Evolutionary conservation across 495 filamentous ascomycete species (phyloP), one percentile per base, ranked within the genome.

Genomic region (Tuber melanosporum): DNA sequence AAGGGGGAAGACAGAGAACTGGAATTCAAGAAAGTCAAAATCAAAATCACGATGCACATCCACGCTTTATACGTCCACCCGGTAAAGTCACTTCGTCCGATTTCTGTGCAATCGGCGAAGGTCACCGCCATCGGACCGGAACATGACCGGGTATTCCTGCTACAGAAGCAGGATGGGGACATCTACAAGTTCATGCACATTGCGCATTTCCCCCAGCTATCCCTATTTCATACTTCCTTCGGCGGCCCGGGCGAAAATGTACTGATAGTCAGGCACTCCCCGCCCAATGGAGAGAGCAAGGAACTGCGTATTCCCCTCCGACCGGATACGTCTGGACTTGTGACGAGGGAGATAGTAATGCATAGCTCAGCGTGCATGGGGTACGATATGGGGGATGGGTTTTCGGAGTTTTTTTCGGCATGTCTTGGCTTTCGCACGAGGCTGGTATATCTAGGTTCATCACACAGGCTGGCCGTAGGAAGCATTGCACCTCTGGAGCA

Each of bases 101-200:
- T 92, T 44, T 75, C 87, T 42, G 83, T 97, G 49, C 70, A 85
- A 4, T 81, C 86, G 32, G 88, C 91, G 17, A 77, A 85, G 10
- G 82, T 94, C 45, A 90, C 90, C 2, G 84, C 87, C n/a, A 87
- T 90, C 78, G 94, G 94, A 19, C 88, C 96, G 75, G 85, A 85
- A 47, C 88, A 93, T 84, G 94, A 98, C 85, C 90, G 94, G 14
- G 86, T 87, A 22, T 95, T 93, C 83, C 93, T 95, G 89, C 88
- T 97, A 36, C 87, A 92, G 74, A 89, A 90, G 75, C 85, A 73
- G 49, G 84, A 84, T 71, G 83, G 36, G 42, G 70, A 76, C 71
- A 32, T 72, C 42, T 77, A 79, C 26, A 52, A 73, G 20, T 73
- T 79, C 7, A 74, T 83, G 39, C 79, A 81, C 69, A 77, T 90